Base-by-base conservation (phyloP, 345 rosid species). In the Barbarea vulgaris region DNA sequence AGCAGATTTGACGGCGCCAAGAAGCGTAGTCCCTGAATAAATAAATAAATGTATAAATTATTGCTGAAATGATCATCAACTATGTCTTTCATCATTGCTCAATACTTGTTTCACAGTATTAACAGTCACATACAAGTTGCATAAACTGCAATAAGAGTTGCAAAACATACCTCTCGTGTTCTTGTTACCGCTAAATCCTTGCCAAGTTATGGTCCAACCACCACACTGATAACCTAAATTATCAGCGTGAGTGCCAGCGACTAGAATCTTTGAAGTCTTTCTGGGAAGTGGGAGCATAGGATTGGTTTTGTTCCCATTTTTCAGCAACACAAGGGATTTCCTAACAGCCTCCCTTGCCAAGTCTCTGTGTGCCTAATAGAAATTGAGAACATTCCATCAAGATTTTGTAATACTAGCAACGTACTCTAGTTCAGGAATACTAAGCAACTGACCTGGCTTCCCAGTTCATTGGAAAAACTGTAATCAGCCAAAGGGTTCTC, bases 151-250 rank as follows among this genome's bases (percentile, higher is more conserved):
- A 21, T 19, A 30, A 17, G 62, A 18, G 31, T 14, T 25, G 54
- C 54, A 57, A 21, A 64, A 69, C 69, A 15, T 84, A 90, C 97
- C 99, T 37, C 84, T 80, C 9, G 97, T 92, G 37, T 64, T 44
- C 63, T 84, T 87, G 82, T 92, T 90, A 73, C 97, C 97, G 31
- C 74, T 70, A 64, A 82, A 83, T 56, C 97, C 99, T 85, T 88
- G 99, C 97, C 97, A 95, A 13, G 66, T 79, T 30, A 95, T 90
- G 19, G 99, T 89, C 99, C 99, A 95, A 44, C 99, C 99, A 65
- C 99, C 99, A 77, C 97, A 92, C 36, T 95, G 99, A 82, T 87
- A 92, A 48, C 99, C 99, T 69, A 95, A 87, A 81, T 95, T 87
- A 76, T 92, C 93, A 67, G 99, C 97, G 58, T 92, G 99, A 66